These are phyloP conservation scores for Paramecium sonneborni DNA, from an alignment of 73 alveolate species.

Conservation along the genomic window DNA sequence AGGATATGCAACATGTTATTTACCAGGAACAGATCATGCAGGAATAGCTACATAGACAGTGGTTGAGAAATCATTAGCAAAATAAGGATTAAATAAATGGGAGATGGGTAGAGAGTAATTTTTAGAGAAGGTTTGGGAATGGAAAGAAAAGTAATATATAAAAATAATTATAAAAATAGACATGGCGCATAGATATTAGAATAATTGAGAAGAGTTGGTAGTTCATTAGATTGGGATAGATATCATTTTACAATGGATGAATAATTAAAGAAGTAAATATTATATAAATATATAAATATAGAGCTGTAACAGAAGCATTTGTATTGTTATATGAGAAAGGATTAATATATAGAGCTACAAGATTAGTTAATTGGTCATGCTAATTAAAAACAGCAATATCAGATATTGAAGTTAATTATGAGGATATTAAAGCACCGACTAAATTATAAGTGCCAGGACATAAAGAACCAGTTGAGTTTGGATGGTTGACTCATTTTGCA, in stretches of 20 bases:
- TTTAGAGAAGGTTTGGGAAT: slow-evolving; percentile 93
- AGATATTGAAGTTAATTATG: slow-evolving; percentile 94
- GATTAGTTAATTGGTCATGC: slow-evolving; percentile 99
- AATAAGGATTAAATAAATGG: slow-evolving; percentile 85
- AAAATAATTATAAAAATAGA: neutral
- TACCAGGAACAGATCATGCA: slow-evolving; percentile 98
- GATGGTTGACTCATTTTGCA: slow-evolving; percentile 90
- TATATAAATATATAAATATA: slow-evolving; percentile 49
- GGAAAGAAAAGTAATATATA: slow-evolving; percentile 86
- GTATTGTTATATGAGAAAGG: slow-evolving; percentile 95
- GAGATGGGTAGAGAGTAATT: slow-evolving; percentile 94
- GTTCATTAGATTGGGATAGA: slow-evolving; percentile 94
- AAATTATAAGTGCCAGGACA: slow-evolving; percentile 87
- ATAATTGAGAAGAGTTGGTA: slow-evolving; percentile 91
- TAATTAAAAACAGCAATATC: slow-evolving; percentile 96
- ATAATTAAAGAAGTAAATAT: neutral
- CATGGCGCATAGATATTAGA: slow-evolving; percentile 89
- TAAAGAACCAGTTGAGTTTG: slow-evolving; percentile 92
- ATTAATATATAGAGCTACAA: slow-evolving; percentile 93
- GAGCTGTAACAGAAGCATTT: slow-evolving; percentile 95
- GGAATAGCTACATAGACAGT: slow-evolving; percentile 97
- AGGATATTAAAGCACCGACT: slow-evolving; percentile 82
- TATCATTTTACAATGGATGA: slow-evolving; percentile 94
- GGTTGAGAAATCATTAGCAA: slow-evolving; percentile 91
- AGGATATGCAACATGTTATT: slow-evolving; percentile 93